phyloP scores from a whole-genome alignment of 176 grass and related monocot species.

The Luzula sylvatica region DNA sequence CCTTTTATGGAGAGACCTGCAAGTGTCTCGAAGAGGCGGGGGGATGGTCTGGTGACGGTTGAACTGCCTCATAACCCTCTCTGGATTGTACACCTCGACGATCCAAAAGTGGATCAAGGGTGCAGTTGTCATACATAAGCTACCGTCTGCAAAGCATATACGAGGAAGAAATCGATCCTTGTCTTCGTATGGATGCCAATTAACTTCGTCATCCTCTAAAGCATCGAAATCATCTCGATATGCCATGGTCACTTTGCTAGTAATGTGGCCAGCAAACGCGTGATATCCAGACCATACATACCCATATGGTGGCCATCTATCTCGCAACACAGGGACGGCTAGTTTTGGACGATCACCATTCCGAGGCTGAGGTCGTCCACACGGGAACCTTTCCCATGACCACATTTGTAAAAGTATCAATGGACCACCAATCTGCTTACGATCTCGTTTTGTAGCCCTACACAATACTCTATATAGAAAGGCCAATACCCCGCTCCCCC shows the following conservation, averaged over 20 bases:
- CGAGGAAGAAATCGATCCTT: conserved; percentile 36
- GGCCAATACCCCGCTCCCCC: conserved; percentile 41
- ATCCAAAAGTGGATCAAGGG: too few relatives aligned
- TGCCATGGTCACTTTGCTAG: conserved; percentile 36
- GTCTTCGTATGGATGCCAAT: conserved; percentile 52
- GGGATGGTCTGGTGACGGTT: too few relatives aligned
- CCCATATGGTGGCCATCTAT: too few relatives aligned
- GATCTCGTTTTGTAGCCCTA: conserved; percentile 35
- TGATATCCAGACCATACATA: too few relatives aligned
- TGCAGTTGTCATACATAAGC: conserved; percentile 61
- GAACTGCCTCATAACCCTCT: too few relatives aligned
- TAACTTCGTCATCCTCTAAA: too few relatives aligned
- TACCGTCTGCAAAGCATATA: conserved; percentile 39
- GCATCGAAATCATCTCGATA: too few relatives aligned
- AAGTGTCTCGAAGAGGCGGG: conserved; percentile 52
- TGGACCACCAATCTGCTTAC: too few relatives aligned
- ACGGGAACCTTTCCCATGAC: conserved; percentile 56
- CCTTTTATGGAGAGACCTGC: conserved; percentile 45
- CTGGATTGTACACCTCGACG: too few relatives aligned
- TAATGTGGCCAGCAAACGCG: conserved; percentile 42
- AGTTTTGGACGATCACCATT: conserved; percentile 13
- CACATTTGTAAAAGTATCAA: too few relatives aligned
- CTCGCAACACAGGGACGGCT: conserved; percentile 17
- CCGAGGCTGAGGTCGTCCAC: conserved; percentile 46
- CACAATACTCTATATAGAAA: conserved; percentile 57